Evolutionary conservation across 2,329 filamentous ascomycete genomes (phyloP), one percentile per base, ranked within the genome.

Genomic region (Clonostachys rhizophaga): DNA sequence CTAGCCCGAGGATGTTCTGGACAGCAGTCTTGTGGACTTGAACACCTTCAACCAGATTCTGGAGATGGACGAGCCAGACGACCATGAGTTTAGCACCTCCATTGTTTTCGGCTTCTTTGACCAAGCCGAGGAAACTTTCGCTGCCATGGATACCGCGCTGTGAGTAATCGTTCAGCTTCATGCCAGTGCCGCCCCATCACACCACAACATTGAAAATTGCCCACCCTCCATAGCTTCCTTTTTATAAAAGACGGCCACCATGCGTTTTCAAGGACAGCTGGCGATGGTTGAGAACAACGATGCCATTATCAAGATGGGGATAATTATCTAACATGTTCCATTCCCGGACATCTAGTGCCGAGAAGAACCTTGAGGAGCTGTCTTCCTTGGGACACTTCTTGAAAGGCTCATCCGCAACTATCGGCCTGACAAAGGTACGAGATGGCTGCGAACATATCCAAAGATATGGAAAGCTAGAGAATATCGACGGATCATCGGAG

Each of bases 391-490:
- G 94, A 40, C 94, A 99, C 70, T 99, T 96, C 72, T 78, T 99
- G 56, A 99, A 99, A 71, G 94, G 94, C 50, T 97, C 92, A 7
- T 96, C 92, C 9, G 92, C 94, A 37, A 96, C 94, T 5, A 79
- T 99, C 46, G 94, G 94, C 42, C 80, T 97, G 47, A 86, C 81
- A 59, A 95, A 95, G 67, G 87, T 99, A 58, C 89, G 90, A 65
- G 91, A 96, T 61, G 86, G 83, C 52, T 99, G 94, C 71, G 91
- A 97, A 70, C 91, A 95, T 75, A 96, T 99, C 59, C 92, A 99
- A 68, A 87, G 95, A 61, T 95, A 85, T 64, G 92, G 92, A 55
- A 87, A 87, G 59, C 76, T 80, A 58, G 89, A 91, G 68, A 91
- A 92, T 56, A 81, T 89, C 50, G 85, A 87, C 40, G 91, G 91